These are phyloP conservation scores for Corymbia maculata DNA, from an alignment of 345 rosid species.

Conservation along the genomic window DNA sequence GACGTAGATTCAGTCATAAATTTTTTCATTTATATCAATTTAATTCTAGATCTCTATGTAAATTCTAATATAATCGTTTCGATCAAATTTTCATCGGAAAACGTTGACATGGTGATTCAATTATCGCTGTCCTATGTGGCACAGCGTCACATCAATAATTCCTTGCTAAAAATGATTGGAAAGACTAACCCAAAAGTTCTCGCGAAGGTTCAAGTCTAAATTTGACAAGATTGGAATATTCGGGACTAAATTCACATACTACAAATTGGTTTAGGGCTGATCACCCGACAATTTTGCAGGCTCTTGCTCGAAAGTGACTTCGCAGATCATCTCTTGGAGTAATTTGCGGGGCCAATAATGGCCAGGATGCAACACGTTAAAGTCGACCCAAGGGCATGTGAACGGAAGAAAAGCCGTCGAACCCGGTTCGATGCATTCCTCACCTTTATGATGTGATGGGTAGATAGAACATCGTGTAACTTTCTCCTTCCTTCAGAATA, in stretches of 20 bases:
- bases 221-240: too few relatives aligned
- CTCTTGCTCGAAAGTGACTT: neutral
- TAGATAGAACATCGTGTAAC: neutral
- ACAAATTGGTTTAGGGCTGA: neutral
- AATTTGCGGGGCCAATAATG: neutral
- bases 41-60: neutral
- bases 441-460: neutral
- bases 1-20: neutral
- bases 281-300: neutral
- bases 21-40: neutral
- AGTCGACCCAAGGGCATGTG: neutral
- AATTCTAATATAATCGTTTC: neutral
- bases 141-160: neutral
- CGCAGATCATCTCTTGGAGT: neutral
- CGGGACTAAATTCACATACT: rapidly evolving
- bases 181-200: neutral
- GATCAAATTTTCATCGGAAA: neutral
- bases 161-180: neutral
- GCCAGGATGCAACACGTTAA: neutral
- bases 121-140: neutral
- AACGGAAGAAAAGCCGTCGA: neutral
- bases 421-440: neutral
- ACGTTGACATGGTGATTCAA: neutral
- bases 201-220: too few relatives aligned
- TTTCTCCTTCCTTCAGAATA: neutral